Conservation (phyloP, 2,329 filamentous ascomycete species). For the Neurospora sp. region DNA sequence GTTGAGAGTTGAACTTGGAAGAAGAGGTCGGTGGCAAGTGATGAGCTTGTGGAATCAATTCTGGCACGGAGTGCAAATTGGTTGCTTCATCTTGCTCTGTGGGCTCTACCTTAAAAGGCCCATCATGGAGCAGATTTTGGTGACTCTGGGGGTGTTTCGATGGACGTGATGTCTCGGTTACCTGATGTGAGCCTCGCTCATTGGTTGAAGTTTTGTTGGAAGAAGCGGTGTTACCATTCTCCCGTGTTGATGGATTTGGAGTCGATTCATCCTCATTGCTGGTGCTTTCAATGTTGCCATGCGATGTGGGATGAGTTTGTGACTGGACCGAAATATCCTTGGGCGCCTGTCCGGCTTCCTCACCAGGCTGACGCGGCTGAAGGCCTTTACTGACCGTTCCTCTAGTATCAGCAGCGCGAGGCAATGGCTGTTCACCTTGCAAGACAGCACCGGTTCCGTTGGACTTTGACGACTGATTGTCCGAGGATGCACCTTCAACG, state of each 20-base stretch:
- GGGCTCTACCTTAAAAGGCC: constrained; percentile 1
- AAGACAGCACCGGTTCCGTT: neutral
- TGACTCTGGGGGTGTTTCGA: neutral
- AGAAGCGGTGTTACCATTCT: neutral
- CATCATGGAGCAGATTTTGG: neutral
- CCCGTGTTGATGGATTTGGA: neutral
- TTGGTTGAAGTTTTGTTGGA: neutral
- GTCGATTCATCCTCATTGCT: neutral
- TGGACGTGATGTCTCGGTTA: neutral
- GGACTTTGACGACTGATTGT: neutral
- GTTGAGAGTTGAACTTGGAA: neutral
- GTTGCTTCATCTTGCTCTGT: neutral
- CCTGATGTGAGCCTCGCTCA: neutral
- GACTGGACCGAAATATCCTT: neutral
- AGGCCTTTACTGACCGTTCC: neutral
- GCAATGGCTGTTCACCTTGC: neutral
- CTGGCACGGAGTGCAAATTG: neutral
- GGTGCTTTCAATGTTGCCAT: neutral
- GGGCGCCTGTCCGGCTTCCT: neutral
- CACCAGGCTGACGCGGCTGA: neutral
- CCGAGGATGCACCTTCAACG: neutral
- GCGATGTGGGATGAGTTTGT: neutral
- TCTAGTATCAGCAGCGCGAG: neutral
- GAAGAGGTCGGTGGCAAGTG: neutral
- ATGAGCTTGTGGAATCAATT: neutral